Evolutionary conservation across 176 grass and related monocot genomes (phyloP), one percentile per base, ranked within the genome.

Genomic region (Phoenix dactylifera): DNA sequence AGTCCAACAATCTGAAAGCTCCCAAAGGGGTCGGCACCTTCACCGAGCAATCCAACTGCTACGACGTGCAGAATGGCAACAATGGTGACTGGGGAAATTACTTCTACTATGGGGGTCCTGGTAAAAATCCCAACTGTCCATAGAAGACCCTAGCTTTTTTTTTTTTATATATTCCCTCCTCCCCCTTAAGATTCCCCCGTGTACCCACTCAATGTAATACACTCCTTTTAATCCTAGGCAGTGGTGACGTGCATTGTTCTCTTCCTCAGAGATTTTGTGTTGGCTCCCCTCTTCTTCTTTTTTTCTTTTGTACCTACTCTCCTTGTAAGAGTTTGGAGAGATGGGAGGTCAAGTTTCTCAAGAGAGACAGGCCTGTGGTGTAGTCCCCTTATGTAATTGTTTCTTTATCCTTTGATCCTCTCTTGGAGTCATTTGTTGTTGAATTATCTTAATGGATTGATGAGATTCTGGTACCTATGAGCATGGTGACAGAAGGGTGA

Each of bases 31-130:
- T 95, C 7, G 89, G 84, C 16, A 74, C 84, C 0, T 95, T 88
- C 75, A 95, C 89, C 3, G 89, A 95, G 84, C 84, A 88, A 39
- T 88, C 89, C 39, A 88, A 79, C 59, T 95, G 89, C 79, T 95
- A 95, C 49, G 81, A 88, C 49, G 89, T 95, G 55, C 81, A 88
- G 73, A 85, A 83, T 53, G 89, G 89, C 60, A 95, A 84, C 72
- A 95, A 95, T 82, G 89, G 71, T n/a, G 84, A 95, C 18, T 95
- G 84, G 89, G 89, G 89, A 29, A 76, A 73, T 0, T 85, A 88
- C 64, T 82, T 95, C 65, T 95, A 95, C 67, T 95, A 88, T 28
- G 89, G 89, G 5, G 89, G 89, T 18, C 84, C 89, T 17, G 89
- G 89, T 18, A 79, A 79, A 76, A 95, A 82, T 75, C n/a, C 78